A percentile compares a stretch with the other conserved stretches of the same genome.
Evolutionary conservation across 306 rosid species (phyloP).

Genomic region (Prinsepia uniflora): DNA sequence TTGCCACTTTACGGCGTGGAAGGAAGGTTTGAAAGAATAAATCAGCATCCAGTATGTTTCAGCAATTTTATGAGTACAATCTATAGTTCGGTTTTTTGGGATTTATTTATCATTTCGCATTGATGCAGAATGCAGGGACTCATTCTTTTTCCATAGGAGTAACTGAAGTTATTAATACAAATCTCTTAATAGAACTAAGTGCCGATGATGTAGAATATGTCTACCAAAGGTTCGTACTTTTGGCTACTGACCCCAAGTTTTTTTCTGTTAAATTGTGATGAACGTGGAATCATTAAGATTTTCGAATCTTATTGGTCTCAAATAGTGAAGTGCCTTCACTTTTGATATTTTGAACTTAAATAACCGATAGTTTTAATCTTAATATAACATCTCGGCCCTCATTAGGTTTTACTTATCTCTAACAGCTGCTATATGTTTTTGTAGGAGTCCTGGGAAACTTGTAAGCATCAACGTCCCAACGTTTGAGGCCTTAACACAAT

Average conservation of each 20-base stretch:
- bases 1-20: constrained; percentile 76
- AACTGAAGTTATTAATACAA: constrained; percentile 86
- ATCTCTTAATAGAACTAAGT: constrained; percentile 80
- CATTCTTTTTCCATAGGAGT: constrained; percentile 89
- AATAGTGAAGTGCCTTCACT: not conserved
- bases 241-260: not conserved
- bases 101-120: constrained; percentile 25
- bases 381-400: not conserved
- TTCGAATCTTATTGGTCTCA: no score
- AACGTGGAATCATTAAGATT: not conserved
- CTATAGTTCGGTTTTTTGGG: constrained; percentile 8
- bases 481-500: constrained; percentile 82
- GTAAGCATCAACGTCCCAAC: constrained; percentile 70
- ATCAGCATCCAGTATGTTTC: constrained; percentile 85
- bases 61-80: constrained; percentile 26
- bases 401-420: constrained; percentile 2
- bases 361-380: not conserved
- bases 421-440: not conserved
- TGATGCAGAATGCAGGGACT: constrained; percentile 70
- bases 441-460: constrained; percentile 92
- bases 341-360: not conserved
- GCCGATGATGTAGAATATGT: constrained; percentile 92
- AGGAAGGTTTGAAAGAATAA: constrained; percentile 90
- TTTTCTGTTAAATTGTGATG: not conserved
- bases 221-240: constrained; percentile 64